Evolutionary conservation across 2,329 filamentous ascomycete species (phyloP).

Genomic region (Trichophyton verrucosum): DNA sequence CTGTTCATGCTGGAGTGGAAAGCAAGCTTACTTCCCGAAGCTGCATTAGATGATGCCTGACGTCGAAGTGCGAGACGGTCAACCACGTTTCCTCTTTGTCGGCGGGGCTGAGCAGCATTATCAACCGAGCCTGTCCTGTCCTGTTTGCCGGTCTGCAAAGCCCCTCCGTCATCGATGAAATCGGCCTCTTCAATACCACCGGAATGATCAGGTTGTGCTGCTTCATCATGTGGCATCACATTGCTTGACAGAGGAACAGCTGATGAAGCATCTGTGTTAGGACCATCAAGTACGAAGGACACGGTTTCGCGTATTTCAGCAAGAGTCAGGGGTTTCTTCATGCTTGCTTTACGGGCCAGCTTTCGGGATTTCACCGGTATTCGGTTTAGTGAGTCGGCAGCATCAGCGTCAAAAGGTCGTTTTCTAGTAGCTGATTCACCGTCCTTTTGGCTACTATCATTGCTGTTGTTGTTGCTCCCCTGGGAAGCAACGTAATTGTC

Average conservation of each 20-base stretch:
- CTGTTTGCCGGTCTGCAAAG: slow-evolving; percentile 38
- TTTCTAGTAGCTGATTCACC: slow-evolving; percentile 10
- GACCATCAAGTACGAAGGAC: slow-evolving; percentile 66
- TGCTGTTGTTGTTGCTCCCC: neutral
- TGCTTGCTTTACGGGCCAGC: slow-evolving; percentile 40
- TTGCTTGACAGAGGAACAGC: neutral
- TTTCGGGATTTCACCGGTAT: slow-evolving; percentile 51
- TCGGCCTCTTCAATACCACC: slow-evolving; percentile 15
- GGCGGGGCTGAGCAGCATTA: slow-evolving; percentile 29
- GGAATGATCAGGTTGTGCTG: neutral
- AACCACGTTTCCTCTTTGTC: slow-evolving; percentile 31
- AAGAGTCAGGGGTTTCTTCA: slow-evolving; percentile 59
- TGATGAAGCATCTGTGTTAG: slow-evolving; percentile 23
- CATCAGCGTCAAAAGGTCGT: slow-evolving; percentile 28
- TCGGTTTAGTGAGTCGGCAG: slow-evolving; percentile 37
- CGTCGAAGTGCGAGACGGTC: slow-evolving; percentile 34
- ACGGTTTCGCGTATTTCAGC: slow-evolving; percentile 73
- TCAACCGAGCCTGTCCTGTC: slow-evolving; percentile 42
- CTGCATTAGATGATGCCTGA: slow-evolving; percentile 34
- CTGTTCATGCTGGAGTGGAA: slow-evolving; percentile 21
- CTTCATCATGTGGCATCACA: neutral
- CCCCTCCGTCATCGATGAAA: slow-evolving; percentile 30
- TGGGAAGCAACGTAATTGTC: slow-evolving; percentile 7
- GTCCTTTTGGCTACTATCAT: slow-evolving; percentile 12
- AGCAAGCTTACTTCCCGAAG: slow-evolving; percentile 22